Base-by-base conservation (phyloP, 257 asterid species). In the Solanum piurae region DNA sequence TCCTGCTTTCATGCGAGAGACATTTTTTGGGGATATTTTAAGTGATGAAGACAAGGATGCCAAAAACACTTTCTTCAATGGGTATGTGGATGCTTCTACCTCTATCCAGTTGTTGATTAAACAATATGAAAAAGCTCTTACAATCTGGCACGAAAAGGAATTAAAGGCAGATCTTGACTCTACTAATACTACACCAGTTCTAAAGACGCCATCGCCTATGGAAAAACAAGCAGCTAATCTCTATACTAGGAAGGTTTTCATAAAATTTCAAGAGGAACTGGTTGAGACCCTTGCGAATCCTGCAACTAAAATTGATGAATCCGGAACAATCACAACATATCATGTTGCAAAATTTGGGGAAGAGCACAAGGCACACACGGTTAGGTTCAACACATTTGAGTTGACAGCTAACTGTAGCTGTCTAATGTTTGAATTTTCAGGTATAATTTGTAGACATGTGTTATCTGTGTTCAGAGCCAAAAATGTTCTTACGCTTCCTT, bases 151-250 rank as follows among this genome's bases (percentile, higher is more conserved):
- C 6, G 98, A 95, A 86, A 94, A 88, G 89, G 98, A 95, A 84
- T 83, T 89, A 29, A 95, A 91, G 89, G 99, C 94, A 27, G 98
- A 96, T 42, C 89, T 91, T 68, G 98, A 95, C 49, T 94, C 98
- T 75, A 87, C 66, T 77, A 92, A 87, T 86, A 86, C 90, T 60
- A 89, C 90, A 6, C 96, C 95, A 4, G 89, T 92, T 88, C 83
- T 96, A 85, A 96, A 89, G 89, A 96, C 99, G 9, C 98, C 98
- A 3, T 95, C 98, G 18, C 98, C 99, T 23, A 96, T 94, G 99
- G 99, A 95, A 88, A 96, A 96, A 89, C 98, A 96, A 88, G 99
- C 98, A 21, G 99, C 99, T 71, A 88, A 89, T 86, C 91, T 94
- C 27, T 96, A 92, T 87, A 95, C 98, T 20, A 91, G 94, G 91